These are phyloP conservation scores for Clathrus columnatus DNA, from an alignment of 768 basidiomycete species.

Conservation along the genomic window DNA sequence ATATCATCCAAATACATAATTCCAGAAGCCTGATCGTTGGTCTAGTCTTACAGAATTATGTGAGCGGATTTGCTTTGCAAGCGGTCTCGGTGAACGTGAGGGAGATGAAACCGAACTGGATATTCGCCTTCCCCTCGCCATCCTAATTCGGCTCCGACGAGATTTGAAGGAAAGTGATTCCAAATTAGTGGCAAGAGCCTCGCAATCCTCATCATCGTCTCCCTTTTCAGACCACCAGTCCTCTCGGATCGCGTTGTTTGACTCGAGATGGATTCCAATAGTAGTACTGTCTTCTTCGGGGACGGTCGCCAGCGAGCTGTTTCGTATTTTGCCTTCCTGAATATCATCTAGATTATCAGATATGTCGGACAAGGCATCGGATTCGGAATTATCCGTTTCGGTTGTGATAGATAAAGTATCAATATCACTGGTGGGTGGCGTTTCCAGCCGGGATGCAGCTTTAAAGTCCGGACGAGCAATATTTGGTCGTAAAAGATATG, in stretches of 20 bases:
- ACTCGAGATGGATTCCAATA: neutral
- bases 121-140: neutral
- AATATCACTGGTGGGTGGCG: constrained; percentile 65
- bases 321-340: neutral
- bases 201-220: constrained; percentile 1
- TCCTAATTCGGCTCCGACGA: neutral
- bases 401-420: constrained; percentile 20
- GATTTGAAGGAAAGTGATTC: neutral
- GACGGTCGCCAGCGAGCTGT: neutral
- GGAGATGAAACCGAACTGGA: neutral
- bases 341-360: neutral
- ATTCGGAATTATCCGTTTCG: constrained; percentile 1
- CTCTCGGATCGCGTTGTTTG: neutral
- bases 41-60: neutral
- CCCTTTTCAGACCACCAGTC: neutral
- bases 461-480: constrained; percentile 49
- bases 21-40: neutral
- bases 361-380: neutral
- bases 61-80: neutral
- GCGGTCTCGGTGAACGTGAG: neutral
- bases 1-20: constrained; percentile 1
- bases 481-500: constrained; percentile 75
- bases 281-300: neutral
- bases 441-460: constrained; percentile 41
- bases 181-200: neutral